Base-by-base conservation (phyloP, 495 filamentous ascomycete genomes). In the Penicillium goetzii region DNA sequence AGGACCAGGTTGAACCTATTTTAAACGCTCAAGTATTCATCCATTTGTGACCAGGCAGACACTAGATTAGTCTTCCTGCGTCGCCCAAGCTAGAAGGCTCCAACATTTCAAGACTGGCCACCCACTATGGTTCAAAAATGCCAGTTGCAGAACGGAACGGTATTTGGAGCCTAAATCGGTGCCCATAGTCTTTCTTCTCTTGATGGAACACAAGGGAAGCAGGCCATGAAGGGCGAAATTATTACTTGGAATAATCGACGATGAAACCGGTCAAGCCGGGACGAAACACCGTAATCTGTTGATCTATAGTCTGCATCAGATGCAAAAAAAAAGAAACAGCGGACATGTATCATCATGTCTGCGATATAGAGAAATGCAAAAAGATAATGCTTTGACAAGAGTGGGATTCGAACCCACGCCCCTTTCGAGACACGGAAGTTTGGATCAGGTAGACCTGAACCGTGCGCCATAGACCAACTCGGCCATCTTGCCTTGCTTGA, bases 371-470 rank as follows among this genome's bases (percentile, higher is more conserved):
- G 9, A 36, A 45, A 40, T 34, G 19, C 51, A 43, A 60, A 69
- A 68, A 68, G 56, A 65, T 28, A 67, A 43, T 51, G 3, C 25
- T 28, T 61, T 76, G 73, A 74, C 68, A 74, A 74, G 72, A 72
- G 73, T 72, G 73, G 66, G 73, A 74, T 76, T 76, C 64, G 73
- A 76, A 76, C 73, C 66, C 73, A 72, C 72, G 73, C 72, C 72
- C 67, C 67, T 58, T 59, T 62, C 67, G 67, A 66, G 67, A 69
- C 60, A 63, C 63, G 67, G 67, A 69, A 63, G 41, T 63, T 32
- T 69, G 64, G 69, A 72, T 64, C 69, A 72, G 70, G 70, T 72
- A 53, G 64, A 66, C 70, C 70, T 72, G 70, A 72, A 72, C 70
- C 70, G 68, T 68, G 65, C 73, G 73, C 73, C 73, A 72, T 74